Conservation (phyloP, 495 filamentous ascomycete genomes). For the Aspergillus haitiensis region DNA sequence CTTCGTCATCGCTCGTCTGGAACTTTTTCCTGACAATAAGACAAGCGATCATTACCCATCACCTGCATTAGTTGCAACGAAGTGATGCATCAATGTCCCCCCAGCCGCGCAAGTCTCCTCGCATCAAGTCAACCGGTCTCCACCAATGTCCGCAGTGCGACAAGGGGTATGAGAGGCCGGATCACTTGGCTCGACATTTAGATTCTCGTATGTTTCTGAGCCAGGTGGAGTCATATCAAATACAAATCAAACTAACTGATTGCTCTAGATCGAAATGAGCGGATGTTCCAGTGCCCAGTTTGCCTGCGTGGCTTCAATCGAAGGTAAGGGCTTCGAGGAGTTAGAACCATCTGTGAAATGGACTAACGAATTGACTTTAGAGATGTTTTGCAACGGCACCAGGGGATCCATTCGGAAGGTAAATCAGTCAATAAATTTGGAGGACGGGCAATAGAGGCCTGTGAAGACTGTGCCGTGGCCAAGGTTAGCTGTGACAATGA, state of each 20-base stretch:
- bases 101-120: conserved; percentile 19
- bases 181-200: conserved; percentile 34
- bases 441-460: conserved; percentile 27
- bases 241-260: background rate
- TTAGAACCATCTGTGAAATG: background rate
- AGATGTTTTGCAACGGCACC: conserved; percentile 31
- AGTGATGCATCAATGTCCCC: conserved; percentile 6
- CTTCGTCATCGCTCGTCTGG: background rate
- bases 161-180: conserved; percentile 24
- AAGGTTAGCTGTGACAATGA: conserved; percentile 32
- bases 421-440: conserved; percentile 12
- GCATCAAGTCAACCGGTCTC: conserved; percentile 13
- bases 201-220: conserved; percentile 29
- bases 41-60: too few relatives aligned
- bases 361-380: conserved; percentile 7
- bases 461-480: conserved; percentile 26
- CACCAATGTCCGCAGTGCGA: conserved; percentile 30
- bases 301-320: conserved; percentile 30
- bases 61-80: background rate
- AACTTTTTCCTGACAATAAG: background rate
- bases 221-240: background rate
- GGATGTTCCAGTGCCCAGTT: conserved; percentile 25
- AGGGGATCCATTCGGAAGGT: conserved; percentile 25
- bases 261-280: conserved; percentile 25
- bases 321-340: background rate